Evolutionary conservation across 805 yeast genomes (phyloP).

Genomic region (Ogataea naganishii): DNA sequence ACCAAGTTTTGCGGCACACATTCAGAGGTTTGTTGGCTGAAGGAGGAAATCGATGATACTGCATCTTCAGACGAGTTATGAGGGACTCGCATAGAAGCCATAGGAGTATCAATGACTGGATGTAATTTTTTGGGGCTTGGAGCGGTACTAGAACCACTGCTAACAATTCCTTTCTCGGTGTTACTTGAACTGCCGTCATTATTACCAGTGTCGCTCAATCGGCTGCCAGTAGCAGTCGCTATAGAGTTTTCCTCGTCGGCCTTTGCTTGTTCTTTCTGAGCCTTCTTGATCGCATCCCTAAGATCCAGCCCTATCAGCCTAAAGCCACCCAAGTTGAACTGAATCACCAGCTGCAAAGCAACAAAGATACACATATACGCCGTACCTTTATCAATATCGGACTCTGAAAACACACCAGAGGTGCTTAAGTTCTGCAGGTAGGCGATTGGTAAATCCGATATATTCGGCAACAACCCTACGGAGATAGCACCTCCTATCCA

Average conservation of each 20-base stretch:
- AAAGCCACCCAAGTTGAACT: constrained; percentile 73
- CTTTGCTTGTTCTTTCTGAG: constrained; percentile 13
- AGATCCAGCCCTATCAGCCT: constrained; percentile 66
- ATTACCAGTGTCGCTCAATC: too few species aligned
- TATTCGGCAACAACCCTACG: constrained; percentile 71
- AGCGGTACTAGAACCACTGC: too few species aligned
- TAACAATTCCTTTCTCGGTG: too few species aligned
- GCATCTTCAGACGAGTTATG: too few species aligned
- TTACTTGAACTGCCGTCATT: too few species aligned
- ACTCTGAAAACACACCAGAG: constrained; percentile 47
- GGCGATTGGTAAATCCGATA: constrained; percentile 80
- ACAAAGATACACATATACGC: constrained; percentile 77
- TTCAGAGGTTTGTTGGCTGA: too few species aligned
- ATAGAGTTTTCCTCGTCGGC: constrained; percentile 15
- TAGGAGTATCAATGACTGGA: too few species aligned
- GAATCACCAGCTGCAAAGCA: constrained; percentile 55
- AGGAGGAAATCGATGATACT: too few species aligned
- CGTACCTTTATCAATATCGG: constrained; percentile 64
- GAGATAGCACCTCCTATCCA: constrained; percentile 70
- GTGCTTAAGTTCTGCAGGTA: constrained; percentile 66
- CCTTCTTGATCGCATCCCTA: constrained; percentile 20
- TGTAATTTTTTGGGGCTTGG: too few species aligned
- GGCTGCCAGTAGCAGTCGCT: constrained; percentile 1
- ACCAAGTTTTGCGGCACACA: too few species aligned
- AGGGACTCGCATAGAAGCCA: too few species aligned